Evolutionary conservation across 2,329 filamentous ascomycete species (phyloP), one percentile per base, ranked within the genome.

Genomic region (Trematosphaeria pertusa): DNA sequence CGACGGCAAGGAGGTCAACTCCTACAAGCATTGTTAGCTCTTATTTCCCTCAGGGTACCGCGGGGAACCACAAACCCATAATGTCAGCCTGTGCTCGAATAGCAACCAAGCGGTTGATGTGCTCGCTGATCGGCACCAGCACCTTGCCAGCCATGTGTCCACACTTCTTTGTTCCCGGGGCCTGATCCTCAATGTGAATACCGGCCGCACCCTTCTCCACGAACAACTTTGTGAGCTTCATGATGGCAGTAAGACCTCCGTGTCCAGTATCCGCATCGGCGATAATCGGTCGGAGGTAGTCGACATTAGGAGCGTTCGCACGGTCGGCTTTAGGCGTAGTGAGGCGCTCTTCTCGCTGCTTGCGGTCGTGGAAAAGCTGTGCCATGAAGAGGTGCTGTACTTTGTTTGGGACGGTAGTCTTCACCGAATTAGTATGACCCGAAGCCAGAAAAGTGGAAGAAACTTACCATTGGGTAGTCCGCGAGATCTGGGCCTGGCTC

Each of bases 121-220:
- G 94, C 79, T 99, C 94, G 75, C 86, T 89, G 70, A 97, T 95
- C 39, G 94, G 94, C 41, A 99, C 94, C 50, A 99, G 81, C 33
- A 97, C 94, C 79, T 97, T 97, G 68, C 94, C 94, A 58, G 94
- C 94, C 94, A 97, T 97, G 78, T 97, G 94, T 55, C 94, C 94
- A 73, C 94, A 99, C 84, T 99, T 99, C 85, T 99, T 99, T 38
- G 94, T 97, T 43, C 94, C 94, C 3, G 94, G 93, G 3, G 94
- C 93, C 76, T 97, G 94, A 73, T 99, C 94, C 77, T 99, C 94
- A 62, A 99, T 97, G 77, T 99, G 94, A 67, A 99, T 97, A 59
- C 94, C 94, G 32, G 94, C 94, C 35, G 94, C 94, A 62, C 94
- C 94, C 75, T 92, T 91, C 80, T 99, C 94, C 57, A 97, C 78